phyloP scores from a whole-genome alignment of 192 early-diverging fungal species.

The Lunasporangiospora selenospora region DNA sequence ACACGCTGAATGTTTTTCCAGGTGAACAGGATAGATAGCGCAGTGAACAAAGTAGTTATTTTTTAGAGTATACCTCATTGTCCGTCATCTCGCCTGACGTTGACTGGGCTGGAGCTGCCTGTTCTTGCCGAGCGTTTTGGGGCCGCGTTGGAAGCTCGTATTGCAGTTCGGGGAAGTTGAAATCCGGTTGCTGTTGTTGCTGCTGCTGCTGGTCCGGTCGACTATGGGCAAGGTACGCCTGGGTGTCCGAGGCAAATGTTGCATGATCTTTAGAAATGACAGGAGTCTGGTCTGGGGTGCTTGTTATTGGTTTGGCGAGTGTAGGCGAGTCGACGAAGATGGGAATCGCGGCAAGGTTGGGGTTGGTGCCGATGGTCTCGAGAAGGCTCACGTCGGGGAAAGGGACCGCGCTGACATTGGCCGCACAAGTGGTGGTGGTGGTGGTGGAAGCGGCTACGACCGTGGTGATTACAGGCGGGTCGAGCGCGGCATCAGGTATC shows the following conservation, averaged over 20 bases:
- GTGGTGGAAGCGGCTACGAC: background rate
- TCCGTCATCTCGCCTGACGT: slow-evolving; percentile 6
- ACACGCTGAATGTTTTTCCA: background rate
- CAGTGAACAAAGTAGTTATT: background rate
- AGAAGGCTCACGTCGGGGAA: slow-evolving; percentile 20
- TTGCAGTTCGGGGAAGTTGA: slow-evolving; percentile 6
- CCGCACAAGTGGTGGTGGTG: background rate
- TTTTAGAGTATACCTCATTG: slow-evolving; percentile 21
- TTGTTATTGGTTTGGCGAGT: background rate
- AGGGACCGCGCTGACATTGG: background rate
- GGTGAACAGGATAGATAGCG: too few relatives aligned
- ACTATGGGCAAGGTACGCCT: too few relatives aligned
- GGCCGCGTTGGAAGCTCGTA: too few relatives aligned
- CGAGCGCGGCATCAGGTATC: slow-evolving; percentile 44
- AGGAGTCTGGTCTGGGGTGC: too few relatives aligned
- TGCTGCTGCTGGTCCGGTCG: background rate
- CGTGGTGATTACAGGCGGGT: slow-evolving; percentile 3
- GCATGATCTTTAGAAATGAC: too few relatives aligned
- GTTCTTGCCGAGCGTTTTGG: too few relatives aligned
- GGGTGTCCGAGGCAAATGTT: too few relatives aligned
- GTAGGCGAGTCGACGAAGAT: slow-evolving; percentile 18
- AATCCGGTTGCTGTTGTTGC: background rate
- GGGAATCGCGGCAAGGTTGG: slow-evolving; percentile 23
- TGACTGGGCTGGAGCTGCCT: background rate
- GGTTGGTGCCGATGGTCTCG: slow-evolving; percentile 18